Conservation (phyloP, 805 yeast genomes). For the Pichia occidentalis region DNA sequence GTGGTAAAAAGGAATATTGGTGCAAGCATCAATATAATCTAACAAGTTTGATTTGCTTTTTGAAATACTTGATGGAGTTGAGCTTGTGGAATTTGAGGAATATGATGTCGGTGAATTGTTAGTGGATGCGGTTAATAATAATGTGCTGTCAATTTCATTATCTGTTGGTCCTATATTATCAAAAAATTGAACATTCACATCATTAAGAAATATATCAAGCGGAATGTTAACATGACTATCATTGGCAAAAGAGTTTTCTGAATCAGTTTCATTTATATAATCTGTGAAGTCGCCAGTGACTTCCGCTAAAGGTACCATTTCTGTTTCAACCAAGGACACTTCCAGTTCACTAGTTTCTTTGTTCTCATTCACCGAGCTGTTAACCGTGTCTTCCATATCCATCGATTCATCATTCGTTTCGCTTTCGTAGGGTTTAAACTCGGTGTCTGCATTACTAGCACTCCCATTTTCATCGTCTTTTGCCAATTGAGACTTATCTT, state of each 20-base stretch:
- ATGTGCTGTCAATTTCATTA: slow-evolving; percentile 16
- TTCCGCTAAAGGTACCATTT: slow-evolving; percentile 28
- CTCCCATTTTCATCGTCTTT: neutral
- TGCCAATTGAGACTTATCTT: neutral
- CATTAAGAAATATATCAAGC: slow-evolving; percentile 23
- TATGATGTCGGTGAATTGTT: slow-evolving; percentile 3
- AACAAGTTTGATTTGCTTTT: slow-evolving; percentile 17
- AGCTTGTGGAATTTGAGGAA: slow-evolving; percentile 8
- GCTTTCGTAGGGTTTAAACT: no score
- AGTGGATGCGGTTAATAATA: slow-evolving; percentile 5
- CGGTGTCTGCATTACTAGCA: neutral
- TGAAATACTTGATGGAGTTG: slow-evolving; percentile 1
- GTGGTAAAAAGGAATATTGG: slow-evolving; percentile 26
- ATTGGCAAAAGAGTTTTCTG: slow-evolving; percentile 21
- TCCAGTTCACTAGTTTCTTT: slow-evolving; percentile 11
- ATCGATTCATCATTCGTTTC: neutral
- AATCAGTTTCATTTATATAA: slow-evolving; percentile 18
- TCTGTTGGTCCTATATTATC: slow-evolving; percentile 29
- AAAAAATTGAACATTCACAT: slow-evolving; percentile 28
- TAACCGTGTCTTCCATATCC: no score
- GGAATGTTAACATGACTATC: slow-evolving; percentile 26
- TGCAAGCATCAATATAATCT: slow-evolving; percentile 27
- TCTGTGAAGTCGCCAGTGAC: slow-evolving; percentile 21
- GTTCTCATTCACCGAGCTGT: neutral
- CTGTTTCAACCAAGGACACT: slow-evolving; percentile 20